phyloP scores from a whole-genome alignment of 768 basidiomycete species.

The Mycena haematopus region DNA sequence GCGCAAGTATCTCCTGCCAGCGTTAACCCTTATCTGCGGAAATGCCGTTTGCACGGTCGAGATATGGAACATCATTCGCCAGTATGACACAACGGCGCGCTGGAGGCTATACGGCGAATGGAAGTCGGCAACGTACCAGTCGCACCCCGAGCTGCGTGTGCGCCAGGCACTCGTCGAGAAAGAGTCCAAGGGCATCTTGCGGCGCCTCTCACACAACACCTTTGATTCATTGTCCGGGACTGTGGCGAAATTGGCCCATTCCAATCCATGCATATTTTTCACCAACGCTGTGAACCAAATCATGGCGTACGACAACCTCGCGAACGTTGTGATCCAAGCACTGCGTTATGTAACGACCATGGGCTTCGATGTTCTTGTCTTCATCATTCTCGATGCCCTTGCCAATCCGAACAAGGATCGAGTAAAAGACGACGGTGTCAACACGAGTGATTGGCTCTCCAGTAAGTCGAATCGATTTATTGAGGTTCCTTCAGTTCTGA shows the following conservation, averaged over 20 bases:
- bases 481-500: constrained; percentile 27
- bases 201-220: constrained; percentile 84
- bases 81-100: constrained; percentile 78
- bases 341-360: constrained; percentile 89
- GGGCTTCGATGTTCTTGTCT: constrained; percentile 93
- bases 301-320: constrained; percentile 95
- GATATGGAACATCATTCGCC: constrained; percentile 87
- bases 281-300: constrained; percentile 89
- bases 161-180: constrained; percentile 84
- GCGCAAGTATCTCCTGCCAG: constrained; percentile 83
- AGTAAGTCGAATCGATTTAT: constrained; percentile 60
- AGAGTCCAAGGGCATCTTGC: constrained; percentile 88
- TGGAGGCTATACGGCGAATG: constrained; percentile 97
- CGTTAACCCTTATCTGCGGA: constrained; percentile 81
- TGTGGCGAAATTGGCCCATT: constrained; percentile 92
- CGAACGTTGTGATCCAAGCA: constrained; percentile 87
- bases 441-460: constrained; percentile 89
- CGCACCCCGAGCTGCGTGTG: constrained; percentile 80
- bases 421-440: constrained; percentile 92
- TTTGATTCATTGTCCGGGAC: constrained; percentile 85
- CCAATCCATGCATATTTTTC: constrained; percentile 93
- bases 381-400: constrained; percentile 84
- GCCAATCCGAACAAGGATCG: constrained; percentile 82
- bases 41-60: constrained; percentile 92
- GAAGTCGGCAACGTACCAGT: constrained; percentile 75